Evolutionary conservation across 2,329 filamentous ascomycete genomes (phyloP), one percentile per base, ranked within the genome.

Genomic region (Ophiosphaerella narmari): DNA sequence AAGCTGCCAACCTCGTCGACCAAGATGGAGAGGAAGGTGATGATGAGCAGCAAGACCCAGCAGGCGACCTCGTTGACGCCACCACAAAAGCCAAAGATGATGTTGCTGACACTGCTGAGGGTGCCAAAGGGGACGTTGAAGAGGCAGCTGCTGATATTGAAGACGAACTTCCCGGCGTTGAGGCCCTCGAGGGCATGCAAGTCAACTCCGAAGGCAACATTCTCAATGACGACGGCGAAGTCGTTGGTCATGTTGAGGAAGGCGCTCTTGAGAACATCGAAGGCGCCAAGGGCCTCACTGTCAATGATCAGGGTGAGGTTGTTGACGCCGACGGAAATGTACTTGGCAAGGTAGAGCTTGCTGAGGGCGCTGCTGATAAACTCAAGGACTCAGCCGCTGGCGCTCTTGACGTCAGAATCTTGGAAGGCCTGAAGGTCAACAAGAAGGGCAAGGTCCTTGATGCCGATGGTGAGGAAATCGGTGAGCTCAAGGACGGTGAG

Each of bases 401-500:
- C 26, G 67, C 71, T 46, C 71, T 78, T 37, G 77, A 79, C 55
- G 66, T 78, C 37, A 72, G 77, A 48, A 80, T 80, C 61, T 62
- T 81, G 40, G 72, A 82, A 63, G 77, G 80, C 60, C 73, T 79
- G 46, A 82, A 81, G 67, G 76, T 83, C 69, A 83, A 82, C 72
- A 82, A 82, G 74, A 82, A 82, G 73, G 78, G 78, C 69, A 78
- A 78, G 69, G 71, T 81, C 45, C 74, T 81, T 39, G 75, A 80
- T 51, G 75, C 77, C 37, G 78, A 80, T 43, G 78, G 78, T 23
- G 78, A 80, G 54, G 74, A 77, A 59, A 79, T 81, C 57, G 78
- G 78, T 35, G 74, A 80, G 66, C 74, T 80, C 43, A 72, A 68
- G 45, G 77, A 80, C 34, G 78, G 78, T 35, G 78, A 80, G 32